phyloP scores from a whole-genome alignment of 2,329 filamentous ascomycete genomes.

The Phialocephala sp. region DNA sequence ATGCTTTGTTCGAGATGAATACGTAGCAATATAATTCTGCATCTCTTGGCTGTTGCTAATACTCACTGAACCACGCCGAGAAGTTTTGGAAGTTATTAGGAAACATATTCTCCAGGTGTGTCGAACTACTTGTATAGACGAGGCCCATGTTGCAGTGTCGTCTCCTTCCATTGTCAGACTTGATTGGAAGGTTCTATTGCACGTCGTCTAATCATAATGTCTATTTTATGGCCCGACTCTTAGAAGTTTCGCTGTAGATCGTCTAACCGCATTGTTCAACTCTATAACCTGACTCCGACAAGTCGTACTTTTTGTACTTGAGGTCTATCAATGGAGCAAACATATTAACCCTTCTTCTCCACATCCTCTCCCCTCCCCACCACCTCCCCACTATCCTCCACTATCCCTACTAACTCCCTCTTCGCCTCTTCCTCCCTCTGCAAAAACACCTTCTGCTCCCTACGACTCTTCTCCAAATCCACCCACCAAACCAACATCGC shows the following conservation, averaged over 20 bases:
- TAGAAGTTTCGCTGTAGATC: too few species aligned
- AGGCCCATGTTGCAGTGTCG: too few species aligned
- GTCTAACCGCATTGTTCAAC: neutral
- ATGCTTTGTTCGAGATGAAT: neutral
- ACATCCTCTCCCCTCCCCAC: neutral
- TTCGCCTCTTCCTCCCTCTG: slow-evolving; percentile 34
- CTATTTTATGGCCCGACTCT: too few species aligned
- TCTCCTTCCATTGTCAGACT: too few species aligned
- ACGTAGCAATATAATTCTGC: neutral
- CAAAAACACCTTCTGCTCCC: slow-evolving; percentile 64
- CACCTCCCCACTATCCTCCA: neutral
- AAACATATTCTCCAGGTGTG: too few species aligned
- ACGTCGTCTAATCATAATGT: too few species aligned
- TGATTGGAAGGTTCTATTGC: too few species aligned
- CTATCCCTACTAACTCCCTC: slow-evolving; percentile 31
- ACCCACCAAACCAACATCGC: slow-evolving; percentile 58
- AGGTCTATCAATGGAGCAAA: neutral
- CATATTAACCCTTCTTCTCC: neutral
- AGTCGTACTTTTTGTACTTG: neutral
- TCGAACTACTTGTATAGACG: too few species aligned
- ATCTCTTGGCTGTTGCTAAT: too few species aligned
- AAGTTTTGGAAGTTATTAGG: too few species aligned
- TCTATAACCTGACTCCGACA: neutral
- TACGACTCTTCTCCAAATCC: slow-evolving; percentile 64
- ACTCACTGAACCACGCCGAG: too few species aligned